Conservation (phyloP, 805 yeast species). For the Candida verbasci region DNA sequence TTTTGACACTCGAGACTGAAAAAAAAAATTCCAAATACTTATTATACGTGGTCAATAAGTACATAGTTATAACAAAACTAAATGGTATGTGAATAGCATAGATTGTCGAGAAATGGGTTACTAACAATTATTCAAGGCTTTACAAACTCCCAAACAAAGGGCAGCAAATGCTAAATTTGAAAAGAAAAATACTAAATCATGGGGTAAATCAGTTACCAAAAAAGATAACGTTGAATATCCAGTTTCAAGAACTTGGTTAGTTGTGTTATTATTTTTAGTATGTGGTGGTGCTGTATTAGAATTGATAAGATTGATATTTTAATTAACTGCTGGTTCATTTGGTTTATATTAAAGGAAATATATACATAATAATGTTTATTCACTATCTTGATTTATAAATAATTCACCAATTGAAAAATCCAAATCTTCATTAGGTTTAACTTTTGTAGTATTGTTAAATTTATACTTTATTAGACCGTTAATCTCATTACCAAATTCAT, state of each 20-base stretch:
- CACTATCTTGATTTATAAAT: neutral
- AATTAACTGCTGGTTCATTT: too few species aligned
- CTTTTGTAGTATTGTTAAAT: too few species aligned
- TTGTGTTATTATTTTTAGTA: conserved; percentile 57
- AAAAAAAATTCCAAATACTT: too few species aligned
- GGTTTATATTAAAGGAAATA: too few species aligned
- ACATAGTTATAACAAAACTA: too few species aligned
- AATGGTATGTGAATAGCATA: neutral
- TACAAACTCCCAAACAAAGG: conserved; percentile 84
- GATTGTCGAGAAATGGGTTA: neutral
- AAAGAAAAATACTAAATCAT: conserved; percentile 64
- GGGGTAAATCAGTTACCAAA: conserved; percentile 58
- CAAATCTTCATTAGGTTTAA: conserved; percentile 4
- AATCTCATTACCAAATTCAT: conserved; percentile 24
- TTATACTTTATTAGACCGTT: conserved; percentile 12
- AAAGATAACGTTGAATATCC: conserved; percentile 43
- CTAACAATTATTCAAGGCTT: conserved; percentile 39
- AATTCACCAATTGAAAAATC: conserved; percentile 6
- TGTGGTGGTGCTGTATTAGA: conserved; percentile 83
- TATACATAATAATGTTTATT: too few species aligned
- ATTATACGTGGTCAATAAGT: neutral
- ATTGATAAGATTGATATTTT: conserved; percentile 45
- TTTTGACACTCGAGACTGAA: too few species aligned
- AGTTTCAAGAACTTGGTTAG: conserved; percentile 62
- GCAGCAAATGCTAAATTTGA: conserved; percentile 82